Conservation (phyloP, 2,329 filamentous ascomycete species). For the Triangularia verruculosa region DNA sequence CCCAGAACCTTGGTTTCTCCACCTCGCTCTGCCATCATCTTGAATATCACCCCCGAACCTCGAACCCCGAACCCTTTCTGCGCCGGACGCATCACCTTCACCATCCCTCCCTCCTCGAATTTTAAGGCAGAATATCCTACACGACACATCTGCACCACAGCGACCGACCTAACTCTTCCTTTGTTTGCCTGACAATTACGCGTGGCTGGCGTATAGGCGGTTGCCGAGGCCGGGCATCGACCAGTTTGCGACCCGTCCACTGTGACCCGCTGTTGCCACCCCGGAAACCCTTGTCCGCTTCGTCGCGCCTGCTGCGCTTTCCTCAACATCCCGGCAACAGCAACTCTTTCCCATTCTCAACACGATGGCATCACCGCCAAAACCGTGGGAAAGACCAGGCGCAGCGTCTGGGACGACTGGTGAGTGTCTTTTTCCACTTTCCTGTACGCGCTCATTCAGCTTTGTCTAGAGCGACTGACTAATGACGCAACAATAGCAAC, state of each 20-base stretch:
- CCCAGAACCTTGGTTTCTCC: conserved; percentile 8
- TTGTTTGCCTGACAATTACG: conserved; percentile 5
- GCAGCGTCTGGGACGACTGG: conserved; percentile 49
- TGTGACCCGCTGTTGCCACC: conserved; percentile 19
- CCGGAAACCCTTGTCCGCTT: conserved; percentile 16
- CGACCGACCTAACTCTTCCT: neutral
- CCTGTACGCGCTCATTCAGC: neutral
- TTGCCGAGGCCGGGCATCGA: conserved; percentile 1
- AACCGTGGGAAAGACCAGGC: conserved; percentile 90
- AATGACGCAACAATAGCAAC: conserved; percentile 20
- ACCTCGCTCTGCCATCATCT: neutral
- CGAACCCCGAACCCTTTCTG: too few relatives aligned
- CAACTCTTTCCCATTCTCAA: neutral
- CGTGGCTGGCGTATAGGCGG: neutral
- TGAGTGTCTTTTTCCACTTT: conserved; percentile 41
- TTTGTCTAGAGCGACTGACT: conserved; percentile 9
- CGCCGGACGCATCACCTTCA: neutral
- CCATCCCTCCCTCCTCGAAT: neutral
- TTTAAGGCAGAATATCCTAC: conserved; percentile 2
- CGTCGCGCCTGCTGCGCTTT: conserved; percentile 4
- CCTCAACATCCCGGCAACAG: conserved; percentile 5
- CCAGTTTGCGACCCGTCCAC: conserved; percentile 3
- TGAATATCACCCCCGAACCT: neutral
- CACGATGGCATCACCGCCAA: conserved; percentile 78
- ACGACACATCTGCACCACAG: neutral